Conservation (phyloP, 129 eudicot genomes). For the Smallanthus sonchifolius region DNA sequence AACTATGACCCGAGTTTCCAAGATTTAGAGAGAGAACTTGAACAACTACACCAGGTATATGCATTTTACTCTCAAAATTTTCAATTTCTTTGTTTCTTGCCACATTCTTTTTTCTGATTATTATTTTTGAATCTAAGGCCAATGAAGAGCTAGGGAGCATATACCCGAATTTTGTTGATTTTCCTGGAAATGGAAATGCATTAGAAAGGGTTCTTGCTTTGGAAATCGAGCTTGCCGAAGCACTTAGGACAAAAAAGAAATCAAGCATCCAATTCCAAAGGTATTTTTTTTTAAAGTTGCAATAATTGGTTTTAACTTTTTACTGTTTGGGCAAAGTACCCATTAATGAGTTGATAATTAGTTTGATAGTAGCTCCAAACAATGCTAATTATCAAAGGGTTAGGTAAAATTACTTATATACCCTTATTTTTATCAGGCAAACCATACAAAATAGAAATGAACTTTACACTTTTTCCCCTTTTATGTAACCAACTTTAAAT, state of each 20-base stretch:
- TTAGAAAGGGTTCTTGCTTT: slow-evolving; percentile 90
- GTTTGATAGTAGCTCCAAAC: background rate
- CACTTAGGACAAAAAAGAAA: slow-evolving; percentile 69
- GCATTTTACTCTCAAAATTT: background rate
- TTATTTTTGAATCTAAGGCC: slow-evolving; percentile 34
- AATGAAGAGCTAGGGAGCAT: slow-evolving; percentile 73
- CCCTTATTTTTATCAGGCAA: background rate
- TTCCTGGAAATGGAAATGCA: slow-evolving; percentile 64
- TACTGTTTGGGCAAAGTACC: background rate
- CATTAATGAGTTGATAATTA: background rate
- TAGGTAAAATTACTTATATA: background rate
- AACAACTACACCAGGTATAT: slow-evolving; percentile 62
- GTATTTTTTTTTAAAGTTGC: slow-evolving; percentile 30
- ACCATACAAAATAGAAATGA: background rate
- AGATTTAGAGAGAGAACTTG: slow-evolving; percentile 50
- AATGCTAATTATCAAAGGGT: slow-evolving; percentile 1
- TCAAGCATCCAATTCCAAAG: slow-evolving; percentile 78
- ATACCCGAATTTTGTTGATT: slow-evolving; percentile 61
- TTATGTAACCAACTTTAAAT: background rate
- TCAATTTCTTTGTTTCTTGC: background rate
- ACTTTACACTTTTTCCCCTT: background rate
- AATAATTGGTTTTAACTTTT: background rate
- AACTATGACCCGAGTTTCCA: slow-evolving; percentile 45
- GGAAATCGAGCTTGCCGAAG: slow-evolving; percentile 98
- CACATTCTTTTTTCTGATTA: slow-evolving; percentile 11